Conservation (phyloP, 1,139 yeast species). For the Suhomyces yuchorum region DNA sequence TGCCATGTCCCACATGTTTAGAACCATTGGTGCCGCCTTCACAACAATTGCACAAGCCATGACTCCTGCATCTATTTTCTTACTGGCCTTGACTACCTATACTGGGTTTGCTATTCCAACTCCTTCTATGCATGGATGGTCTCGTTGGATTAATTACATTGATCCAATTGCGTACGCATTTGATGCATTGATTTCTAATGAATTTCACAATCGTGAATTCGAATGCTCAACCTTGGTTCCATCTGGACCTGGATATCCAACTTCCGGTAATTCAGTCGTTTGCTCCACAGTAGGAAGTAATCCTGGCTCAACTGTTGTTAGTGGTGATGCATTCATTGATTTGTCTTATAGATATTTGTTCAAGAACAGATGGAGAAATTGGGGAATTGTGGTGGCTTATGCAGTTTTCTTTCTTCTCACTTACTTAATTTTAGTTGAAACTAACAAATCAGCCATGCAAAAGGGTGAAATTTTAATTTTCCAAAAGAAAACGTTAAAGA, state of each 20-base stretch:
- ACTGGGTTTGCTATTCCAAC: slow-evolving; percentile 77
- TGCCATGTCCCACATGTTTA: slow-evolving; percentile 70
- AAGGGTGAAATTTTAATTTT: slow-evolving; percentile 67
- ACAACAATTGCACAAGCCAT: slow-evolving; percentile 64
- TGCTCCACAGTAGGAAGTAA: slow-evolving; percentile 67
- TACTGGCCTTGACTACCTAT: slow-evolving; percentile 61
- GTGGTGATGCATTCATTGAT: slow-evolving; percentile 59
- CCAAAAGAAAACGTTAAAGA: slow-evolving; percentile 28
- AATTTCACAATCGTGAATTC: slow-evolving; percentile 45
- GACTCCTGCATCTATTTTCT: slow-evolving; percentile 68
- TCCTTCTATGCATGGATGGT: slow-evolving; percentile 72
- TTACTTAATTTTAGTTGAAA: slow-evolving; percentile 61
- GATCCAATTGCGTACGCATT: slow-evolving; percentile 72
- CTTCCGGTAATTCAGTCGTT: slow-evolving; percentile 42
- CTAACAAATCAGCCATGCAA: slow-evolving; percentile 73
- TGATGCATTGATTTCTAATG: slow-evolving; percentile 68
- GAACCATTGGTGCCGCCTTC: slow-evolving; percentile 68
- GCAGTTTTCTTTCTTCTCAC: slow-evolving; percentile 54
- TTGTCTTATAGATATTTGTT: slow-evolving; percentile 52
- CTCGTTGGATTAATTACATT: slow-evolving; percentile 74
- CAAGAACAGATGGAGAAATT: slow-evolving; percentile 79
- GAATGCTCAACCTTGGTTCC: slow-evolving; percentile 54
- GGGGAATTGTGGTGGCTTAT: slow-evolving; percentile 68
- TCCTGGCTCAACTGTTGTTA: slow-evolving; percentile 55
- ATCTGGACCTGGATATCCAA: slow-evolving; percentile 46